phyloP scores from a whole-genome alignment of 2,329 filamentous ascomycete genomes.

The Parastagonospora avenae region DNA sequence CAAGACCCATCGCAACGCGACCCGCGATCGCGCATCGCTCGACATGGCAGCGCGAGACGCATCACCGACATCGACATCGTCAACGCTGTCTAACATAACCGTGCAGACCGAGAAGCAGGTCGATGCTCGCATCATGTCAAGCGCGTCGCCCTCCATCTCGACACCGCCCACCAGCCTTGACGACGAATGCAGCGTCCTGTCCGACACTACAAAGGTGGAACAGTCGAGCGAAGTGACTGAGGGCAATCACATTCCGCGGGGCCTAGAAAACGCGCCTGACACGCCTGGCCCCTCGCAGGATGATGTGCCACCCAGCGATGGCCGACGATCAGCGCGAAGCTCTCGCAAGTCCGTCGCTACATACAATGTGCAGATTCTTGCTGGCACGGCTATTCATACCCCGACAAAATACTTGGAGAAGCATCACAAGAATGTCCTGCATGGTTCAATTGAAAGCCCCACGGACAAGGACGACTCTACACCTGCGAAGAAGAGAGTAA shows the following conservation, averaged over 20 bases:
- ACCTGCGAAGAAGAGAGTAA: constrained; percentile 25
- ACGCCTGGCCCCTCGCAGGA: constrained; percentile 24
- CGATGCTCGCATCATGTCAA: constrained; percentile 48
- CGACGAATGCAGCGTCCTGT: constrained; percentile 64
- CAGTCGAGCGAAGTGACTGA: constrained; percentile 27
- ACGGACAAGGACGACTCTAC: constrained; percentile 15
- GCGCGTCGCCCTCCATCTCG: constrained; percentile 62
- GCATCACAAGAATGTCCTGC: constrained; percentile 44
- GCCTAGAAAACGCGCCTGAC: constrained; percentile 20
- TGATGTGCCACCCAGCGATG: constrained; percentile 27
- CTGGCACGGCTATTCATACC: constrained; percentile 66
- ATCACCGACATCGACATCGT: constrained; percentile 50
- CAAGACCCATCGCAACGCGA: constrained; percentile 5
- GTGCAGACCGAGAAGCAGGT: constrained; percentile 39
- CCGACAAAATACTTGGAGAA: constrained; percentile 50
- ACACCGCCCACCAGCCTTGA: constrained; percentile 71
- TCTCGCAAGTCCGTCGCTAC: constrained; percentile 63
- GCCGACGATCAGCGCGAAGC: constrained; percentile 51
- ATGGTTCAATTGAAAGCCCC: constrained; percentile 30
- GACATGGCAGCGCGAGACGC: constrained; percentile 40
- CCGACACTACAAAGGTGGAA: constrained; percentile 42
- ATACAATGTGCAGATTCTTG: constrained; percentile 70
- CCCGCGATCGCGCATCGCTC: not conserved
- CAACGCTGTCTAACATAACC: constrained; percentile 50
- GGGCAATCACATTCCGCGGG: constrained; percentile 19